Base-by-base conservation (phyloP, 805 yeast species). In the Maudiozyma bulderi region DNA sequence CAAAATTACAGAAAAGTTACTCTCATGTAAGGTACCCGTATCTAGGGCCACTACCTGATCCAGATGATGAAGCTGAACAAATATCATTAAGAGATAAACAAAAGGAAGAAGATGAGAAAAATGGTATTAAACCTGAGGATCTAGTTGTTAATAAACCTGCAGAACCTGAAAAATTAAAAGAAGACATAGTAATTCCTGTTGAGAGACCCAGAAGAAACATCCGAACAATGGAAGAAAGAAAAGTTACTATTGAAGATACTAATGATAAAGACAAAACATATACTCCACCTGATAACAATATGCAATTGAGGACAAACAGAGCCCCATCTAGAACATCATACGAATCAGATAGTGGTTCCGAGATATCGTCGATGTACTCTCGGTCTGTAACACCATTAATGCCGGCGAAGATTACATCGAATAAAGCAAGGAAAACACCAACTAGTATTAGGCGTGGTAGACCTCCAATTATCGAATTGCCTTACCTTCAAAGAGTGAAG, bases 401-500 rank as follows among this genome's bases (percentile, higher is more conserved):
- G 14, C 50, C 55, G 29, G 46, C 40, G 29, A 15, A 11, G 6
- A 29, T 40, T n/a, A 8, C 40, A 32, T 14, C 33, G 10, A 28
- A 15, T 14, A 40, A 44, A 10, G 1, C 47, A 28, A 59, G 53
- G 38, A 57, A 53, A 35, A 60, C 56, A 31, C 58, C 59, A 38
- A 61, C 59, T 9, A 67, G 62, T 46, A 54, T 65, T 49, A 61
- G 60, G 50, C 65, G 69, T 52, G 69, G 69, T 54, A 61, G 69
- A 53, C 69, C 69, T 26, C 69, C 69, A 14, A 59, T 64, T 2
- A 62, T 65, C 41, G 69, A 65, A 52, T 49, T 64, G 29, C 69
- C 69, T 7, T 90, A 84, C 65, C 97, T 93, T 67, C 88, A 88
- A 60, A 75, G 97, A 54, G 89, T 91, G 64, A 90, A 91, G 65